A percentile compares a stretch with the other conserved stretches of the same genome.
phyloP scores from a whole-genome alignment of 2,329 filamentous ascomycete species.

The Acephala macrosclerotiorum region DNA sequence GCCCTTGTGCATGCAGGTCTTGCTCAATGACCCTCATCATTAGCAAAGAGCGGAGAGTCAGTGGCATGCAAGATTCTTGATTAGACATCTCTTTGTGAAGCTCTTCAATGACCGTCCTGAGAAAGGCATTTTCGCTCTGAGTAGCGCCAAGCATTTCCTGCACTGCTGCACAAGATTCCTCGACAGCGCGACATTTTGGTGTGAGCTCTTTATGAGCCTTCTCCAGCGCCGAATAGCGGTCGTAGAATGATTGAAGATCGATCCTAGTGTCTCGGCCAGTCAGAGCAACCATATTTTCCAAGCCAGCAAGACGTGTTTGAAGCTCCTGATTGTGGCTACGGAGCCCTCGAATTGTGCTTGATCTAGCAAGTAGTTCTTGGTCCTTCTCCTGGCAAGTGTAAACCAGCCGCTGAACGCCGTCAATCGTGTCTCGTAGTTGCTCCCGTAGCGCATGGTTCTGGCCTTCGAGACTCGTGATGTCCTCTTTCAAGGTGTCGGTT shows the following conservation, averaged over 20 bases:
- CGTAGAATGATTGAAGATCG: slow-evolving; percentile 16
- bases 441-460: too few species aligned
- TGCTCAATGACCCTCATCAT: slow-evolving; percentile 22
- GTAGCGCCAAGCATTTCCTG: background rate
- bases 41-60: slow-evolving; percentile 18
- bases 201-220: slow-evolving; percentile 4
- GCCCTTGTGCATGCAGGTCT: background rate
- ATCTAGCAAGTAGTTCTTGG: slow-evolving; percentile 6
- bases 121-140: slow-evolving; percentile 7
- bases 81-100: slow-evolving; percentile 16
- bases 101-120: slow-evolving; percentile 14
- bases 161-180: background rate
- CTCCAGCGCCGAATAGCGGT: slow-evolving; percentile 13
- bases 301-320: slow-evolving; percentile 14
- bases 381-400: too few species aligned
- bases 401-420: too few species aligned
- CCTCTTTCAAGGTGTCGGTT: too few species aligned
- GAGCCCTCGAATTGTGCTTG: slow-evolving; percentile 15
- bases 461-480: too few species aligned
- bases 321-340: slow-evolving; percentile 24
- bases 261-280: slow-evolving; percentile 6
- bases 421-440: too few species aligned
- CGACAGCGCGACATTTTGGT: slow-evolving; percentile 5
- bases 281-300: slow-evolving; percentile 14
- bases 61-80: slow-evolving; percentile 10